Evolutionary conservation across 768 basidiomycete genomes (phyloP).

Genomic region (Boletus tylopilopsis): DNA sequence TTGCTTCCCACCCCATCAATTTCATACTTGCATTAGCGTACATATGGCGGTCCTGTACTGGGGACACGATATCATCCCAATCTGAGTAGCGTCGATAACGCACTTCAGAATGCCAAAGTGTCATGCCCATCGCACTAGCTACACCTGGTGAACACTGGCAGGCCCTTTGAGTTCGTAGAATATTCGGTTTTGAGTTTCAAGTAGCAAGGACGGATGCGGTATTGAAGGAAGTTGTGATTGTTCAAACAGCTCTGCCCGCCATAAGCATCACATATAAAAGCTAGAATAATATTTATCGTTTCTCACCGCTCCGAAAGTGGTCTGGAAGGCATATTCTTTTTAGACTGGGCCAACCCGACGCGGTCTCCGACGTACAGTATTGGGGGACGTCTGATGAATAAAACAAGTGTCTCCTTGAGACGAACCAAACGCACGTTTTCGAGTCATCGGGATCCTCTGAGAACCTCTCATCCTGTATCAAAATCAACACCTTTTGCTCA

Average conservation of each 20-base stretch:
- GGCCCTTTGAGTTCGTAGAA: not conserved
- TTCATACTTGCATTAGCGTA: no score
- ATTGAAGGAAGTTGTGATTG: not conserved
- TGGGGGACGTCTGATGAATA: not conserved
- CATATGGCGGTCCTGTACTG: not conserved
- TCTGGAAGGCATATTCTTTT: not conserved
- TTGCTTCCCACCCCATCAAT: no score
- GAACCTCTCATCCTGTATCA: no score
- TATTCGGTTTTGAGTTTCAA: not conserved
- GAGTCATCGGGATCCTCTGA: no score
- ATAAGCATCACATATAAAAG: no score
- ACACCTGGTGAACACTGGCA: not conserved
- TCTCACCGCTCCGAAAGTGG: not conserved
- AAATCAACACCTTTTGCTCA: no score
- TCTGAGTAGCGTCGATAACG: not conserved
- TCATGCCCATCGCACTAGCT: rapidly evolving
- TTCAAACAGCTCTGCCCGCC: not conserved
- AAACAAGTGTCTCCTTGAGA: no score
- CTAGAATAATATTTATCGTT: no score
- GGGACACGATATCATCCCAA: not conserved
- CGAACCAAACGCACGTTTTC: no score
- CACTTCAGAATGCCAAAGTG: not conserved
- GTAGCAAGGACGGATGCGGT: not conserved
- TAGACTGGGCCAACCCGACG: no score
- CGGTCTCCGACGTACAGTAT: not conserved